Conservation (phyloP, 306 rosid species). For the Purshia tridentata region DNA sequence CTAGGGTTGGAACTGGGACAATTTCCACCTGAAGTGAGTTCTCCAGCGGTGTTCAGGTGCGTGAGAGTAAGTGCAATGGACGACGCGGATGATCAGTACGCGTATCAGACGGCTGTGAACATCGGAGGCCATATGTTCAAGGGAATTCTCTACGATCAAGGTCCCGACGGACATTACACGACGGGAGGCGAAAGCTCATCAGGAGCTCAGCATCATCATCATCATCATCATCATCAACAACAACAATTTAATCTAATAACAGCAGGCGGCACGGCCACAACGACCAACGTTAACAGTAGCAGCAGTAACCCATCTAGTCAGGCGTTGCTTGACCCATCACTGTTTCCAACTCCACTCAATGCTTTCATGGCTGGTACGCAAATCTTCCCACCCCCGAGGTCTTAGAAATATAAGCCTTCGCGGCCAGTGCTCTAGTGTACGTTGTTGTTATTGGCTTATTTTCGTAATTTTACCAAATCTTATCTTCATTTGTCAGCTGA, state of each 20-base stretch:
- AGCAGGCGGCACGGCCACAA: slow-evolving; percentile 28
- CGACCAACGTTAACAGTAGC: slow-evolving; percentile 21
- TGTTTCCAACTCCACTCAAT: slow-evolving; percentile 76
- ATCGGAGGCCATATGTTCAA: slow-evolving; percentile 93
- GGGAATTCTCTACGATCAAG: slow-evolving; percentile 93
- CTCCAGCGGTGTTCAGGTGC: slow-evolving; percentile 83
- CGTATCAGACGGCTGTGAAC: slow-evolving; percentile 91
- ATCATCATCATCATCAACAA: not conserved
- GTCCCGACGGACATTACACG: slow-evolving; percentile 51
- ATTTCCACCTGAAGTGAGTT: slow-evolving; percentile 81
- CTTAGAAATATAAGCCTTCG: slow-evolving; percentile 27
- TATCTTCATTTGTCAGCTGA: slow-evolving; percentile 4
- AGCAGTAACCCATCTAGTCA: slow-evolving; percentile 28
- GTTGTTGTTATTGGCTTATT: too few species aligned
- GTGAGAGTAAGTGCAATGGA: slow-evolving; percentile 86
- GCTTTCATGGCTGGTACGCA: slow-evolving; percentile 98
- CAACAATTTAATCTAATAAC: slow-evolving; percentile 54
- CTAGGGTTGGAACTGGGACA: slow-evolving; percentile 92
- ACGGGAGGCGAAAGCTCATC: slow-evolving; percentile 58
- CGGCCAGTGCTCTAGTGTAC: too few species aligned
- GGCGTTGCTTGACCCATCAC: slow-evolving; percentile 58
- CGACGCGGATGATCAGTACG: slow-evolving; percentile 79
- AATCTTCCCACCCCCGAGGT: slow-evolving; percentile 84
- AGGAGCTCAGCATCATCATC: slow-evolving; percentile 21
- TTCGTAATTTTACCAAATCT: too few species aligned